Evolutionary conservation across 192 early-diverging fungal species (phyloP).

Genomic region (Globomyces pollinis-pini): DNA sequence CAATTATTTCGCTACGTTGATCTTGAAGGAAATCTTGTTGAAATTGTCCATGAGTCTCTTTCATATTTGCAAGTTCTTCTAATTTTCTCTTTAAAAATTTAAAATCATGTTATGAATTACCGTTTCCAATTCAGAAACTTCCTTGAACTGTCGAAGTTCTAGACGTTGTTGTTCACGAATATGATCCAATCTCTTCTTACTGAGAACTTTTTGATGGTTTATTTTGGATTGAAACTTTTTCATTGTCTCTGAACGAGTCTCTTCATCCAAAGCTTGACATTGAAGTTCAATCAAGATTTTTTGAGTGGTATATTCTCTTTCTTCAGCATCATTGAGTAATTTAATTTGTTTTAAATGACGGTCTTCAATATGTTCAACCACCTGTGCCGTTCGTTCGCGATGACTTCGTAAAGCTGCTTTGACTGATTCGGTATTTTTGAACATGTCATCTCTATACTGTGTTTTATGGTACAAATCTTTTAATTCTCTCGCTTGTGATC

Average conservation of each 20-base stretch:
- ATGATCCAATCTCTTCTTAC: conserved; percentile 22
- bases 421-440: not conserved
- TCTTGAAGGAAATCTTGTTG: conserved; percentile 11
- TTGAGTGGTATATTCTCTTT: conserved; percentile 11
- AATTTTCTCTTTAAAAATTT: conserved; percentile 4
- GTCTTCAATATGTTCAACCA: conserved; percentile 22
- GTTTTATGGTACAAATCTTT: conserved; percentile 3
- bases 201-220: conserved; percentile 13
- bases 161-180: conserved; percentile 30
- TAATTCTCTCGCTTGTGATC: not conserved
- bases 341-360: conserved; percentile 22
- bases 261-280: conserved; percentile 14
- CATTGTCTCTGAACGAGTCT: conserved; percentile 11
- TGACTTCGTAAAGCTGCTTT: not conserved
- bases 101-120: not conserved
- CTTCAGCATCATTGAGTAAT: conserved; percentile 16
- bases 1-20: conserved; percentile 19
- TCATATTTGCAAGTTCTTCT: conserved; percentile 15
- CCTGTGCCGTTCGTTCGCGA: not conserved
- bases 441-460: not conserved
- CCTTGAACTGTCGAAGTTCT: conserved; percentile 27
- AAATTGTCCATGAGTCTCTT: conserved; percentile 1
- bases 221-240: conserved; percentile 24
- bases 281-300: conserved; percentile 19
- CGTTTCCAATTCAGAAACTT: conserved; percentile 19